Evolutionary conservation across 208 protist genomes (phyloP).

Genomic region (Porcisia hertigi): DNA sequence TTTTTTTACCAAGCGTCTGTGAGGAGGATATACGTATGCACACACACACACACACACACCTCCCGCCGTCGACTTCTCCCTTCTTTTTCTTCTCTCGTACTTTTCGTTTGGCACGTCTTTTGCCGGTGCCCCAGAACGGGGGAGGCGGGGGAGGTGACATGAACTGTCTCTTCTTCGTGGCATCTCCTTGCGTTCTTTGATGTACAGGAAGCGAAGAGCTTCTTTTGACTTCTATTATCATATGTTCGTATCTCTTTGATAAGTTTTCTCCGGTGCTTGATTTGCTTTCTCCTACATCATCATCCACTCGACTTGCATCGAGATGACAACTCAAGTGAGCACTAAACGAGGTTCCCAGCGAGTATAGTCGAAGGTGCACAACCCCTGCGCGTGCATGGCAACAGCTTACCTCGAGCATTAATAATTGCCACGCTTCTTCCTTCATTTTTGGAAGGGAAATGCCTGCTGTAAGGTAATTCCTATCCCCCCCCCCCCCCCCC

Average conservation of each 20-base stretch:
- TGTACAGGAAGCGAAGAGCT: background rate
- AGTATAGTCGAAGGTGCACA: background rate
- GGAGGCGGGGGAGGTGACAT: background rate
- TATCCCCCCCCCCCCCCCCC: background rate
- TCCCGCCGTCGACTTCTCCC: background rate
- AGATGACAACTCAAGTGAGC: background rate
- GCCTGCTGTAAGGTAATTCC: background rate
- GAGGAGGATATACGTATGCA: too few species aligned
- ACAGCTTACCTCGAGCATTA: background rate
- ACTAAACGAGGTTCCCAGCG: background rate
- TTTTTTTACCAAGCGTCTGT: background rate
- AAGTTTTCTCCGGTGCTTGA: background rate
- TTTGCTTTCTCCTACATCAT: background rate
- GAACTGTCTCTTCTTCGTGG: background rate
- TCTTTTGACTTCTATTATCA: background rate
- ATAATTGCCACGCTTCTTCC: too few species aligned
- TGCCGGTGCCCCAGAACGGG: background rate
- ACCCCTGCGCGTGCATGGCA: background rate
- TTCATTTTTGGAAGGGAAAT: background rate
- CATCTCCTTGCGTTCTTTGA: slow-evolving; percentile 10
- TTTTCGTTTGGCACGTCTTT: background rate
- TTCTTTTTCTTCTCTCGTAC: background rate
- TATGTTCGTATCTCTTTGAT: background rate
- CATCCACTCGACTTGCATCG: background rate
- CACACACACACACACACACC: background rate